Percentiles rank a stretch among this genome's conserved stretches.
These are phyloP conservation scores for Zygosaccharomyces lentus DNA, from an alignment of 805 yeast genomes.

Conservation along the genomic window DNA sequence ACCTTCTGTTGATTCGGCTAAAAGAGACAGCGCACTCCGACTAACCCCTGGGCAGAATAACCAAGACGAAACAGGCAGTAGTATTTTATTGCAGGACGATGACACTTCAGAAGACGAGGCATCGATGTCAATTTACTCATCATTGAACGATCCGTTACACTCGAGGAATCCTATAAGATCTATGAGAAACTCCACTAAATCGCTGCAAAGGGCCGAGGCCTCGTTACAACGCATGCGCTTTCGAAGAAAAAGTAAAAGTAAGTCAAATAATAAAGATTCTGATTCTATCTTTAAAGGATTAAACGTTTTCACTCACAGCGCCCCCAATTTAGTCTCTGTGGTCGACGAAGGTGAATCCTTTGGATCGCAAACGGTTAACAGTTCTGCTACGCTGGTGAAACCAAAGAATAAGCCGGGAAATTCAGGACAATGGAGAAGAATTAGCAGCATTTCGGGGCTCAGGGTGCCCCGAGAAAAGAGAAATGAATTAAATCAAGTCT, in stretches of 20 bases:
- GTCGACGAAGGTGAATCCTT: slow-evolving; percentile 20
- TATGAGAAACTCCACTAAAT: slow-evolving; percentile 40
- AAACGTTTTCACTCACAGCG: slow-evolving; percentile 28
- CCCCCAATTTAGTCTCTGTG: slow-evolving; percentile 33
- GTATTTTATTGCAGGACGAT: slow-evolving; percentile 19
- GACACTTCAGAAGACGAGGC: slow-evolving; percentile 53
- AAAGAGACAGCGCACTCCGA: slow-evolving; percentile 3
- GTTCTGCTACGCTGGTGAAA: slow-evolving; percentile 1
- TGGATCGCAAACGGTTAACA: slow-evolving; percentile 10
- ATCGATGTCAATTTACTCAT: slow-evolving; percentile 62
- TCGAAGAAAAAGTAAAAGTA: slow-evolving; percentile 51
- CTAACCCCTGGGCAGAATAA: slow-evolving; percentile 1
- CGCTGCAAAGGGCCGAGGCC: slow-evolving; percentile 62
- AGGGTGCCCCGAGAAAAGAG: slow-evolving; percentile 18
- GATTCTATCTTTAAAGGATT: slow-evolving; percentile 21
- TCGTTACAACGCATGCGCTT: slow-evolving; percentile 57
- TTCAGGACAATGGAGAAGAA: slow-evolving; percentile 21
- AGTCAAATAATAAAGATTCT: slow-evolving; percentile 33
- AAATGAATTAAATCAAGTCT: slow-evolving; percentile 36
- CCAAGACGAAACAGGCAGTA: slow-evolving; percentile 8
- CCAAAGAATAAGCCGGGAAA: slow-evolving; percentile 10
- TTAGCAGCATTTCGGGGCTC: slow-evolving; percentile 20
- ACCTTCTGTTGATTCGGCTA: slow-evolving; percentile 6
- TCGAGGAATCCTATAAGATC: slow-evolving; percentile 36
- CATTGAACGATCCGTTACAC: slow-evolving; percentile 39